phyloP scores from a whole-genome alignment of 768 basidiomycete species.

The Tulasnella sp. region DNA sequence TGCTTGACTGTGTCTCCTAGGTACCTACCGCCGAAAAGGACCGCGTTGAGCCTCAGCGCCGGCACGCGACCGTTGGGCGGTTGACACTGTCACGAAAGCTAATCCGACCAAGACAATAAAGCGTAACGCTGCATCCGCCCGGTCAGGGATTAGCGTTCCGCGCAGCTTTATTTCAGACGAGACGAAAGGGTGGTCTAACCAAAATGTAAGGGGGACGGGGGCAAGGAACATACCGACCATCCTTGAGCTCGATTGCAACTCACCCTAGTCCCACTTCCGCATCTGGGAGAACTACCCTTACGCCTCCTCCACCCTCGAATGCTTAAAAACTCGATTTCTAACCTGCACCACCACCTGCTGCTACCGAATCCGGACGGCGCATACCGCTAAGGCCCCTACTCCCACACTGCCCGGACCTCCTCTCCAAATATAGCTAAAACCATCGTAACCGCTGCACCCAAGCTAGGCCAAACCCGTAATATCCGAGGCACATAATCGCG shows the following conservation, averaged over 20 bases:
- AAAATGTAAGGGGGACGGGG: no score
- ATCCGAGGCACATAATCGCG: not conserved
- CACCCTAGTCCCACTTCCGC: no score
- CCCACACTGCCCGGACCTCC: not conserved
- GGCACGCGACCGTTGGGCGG: constrained; percentile 12
- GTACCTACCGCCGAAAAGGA: not conserved
- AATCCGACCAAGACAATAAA: not conserved
- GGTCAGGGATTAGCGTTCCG: not conserved
- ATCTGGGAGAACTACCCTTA: not conserved
- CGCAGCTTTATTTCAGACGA: no score
- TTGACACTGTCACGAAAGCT: not conserved
- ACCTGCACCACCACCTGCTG: no score
- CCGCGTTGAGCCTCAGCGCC: not conserved
- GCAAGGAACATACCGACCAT: not conserved
- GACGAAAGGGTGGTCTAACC: no score
- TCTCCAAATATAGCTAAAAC: not conserved
- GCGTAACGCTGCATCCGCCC: no score
- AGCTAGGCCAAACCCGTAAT: constrained; percentile 5
- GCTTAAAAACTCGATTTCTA: not conserved
- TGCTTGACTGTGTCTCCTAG: not conserved
- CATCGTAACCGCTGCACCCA: constrained; percentile 15
- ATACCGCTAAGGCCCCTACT: not conserved
- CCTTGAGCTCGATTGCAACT: constrained; percentile 14
- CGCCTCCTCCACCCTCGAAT: not conserved
- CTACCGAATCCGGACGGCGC: not conserved